Evolutionary conservation across 108 stramenopile genomes (phyloP).

Genomic region (Mediolabrus comicus): DNA sequence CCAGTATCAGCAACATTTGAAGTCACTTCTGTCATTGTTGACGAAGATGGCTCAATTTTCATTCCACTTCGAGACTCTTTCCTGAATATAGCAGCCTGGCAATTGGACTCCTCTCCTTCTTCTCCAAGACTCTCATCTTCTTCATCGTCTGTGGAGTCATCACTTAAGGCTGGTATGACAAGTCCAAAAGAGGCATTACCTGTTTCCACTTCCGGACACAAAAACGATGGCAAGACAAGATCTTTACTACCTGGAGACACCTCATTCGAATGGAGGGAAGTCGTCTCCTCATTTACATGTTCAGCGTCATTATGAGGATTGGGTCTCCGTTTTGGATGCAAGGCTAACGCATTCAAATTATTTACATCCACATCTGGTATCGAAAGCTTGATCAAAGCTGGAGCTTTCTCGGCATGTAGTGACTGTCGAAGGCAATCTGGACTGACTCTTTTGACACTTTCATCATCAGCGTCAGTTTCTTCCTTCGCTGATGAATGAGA

Average conservation of each 20-base stretch:
- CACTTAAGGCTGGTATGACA: not conserved
- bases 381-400: not conserved
- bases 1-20: slow-evolving; percentile 26
- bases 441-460: not conserved
- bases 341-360: not conserved
- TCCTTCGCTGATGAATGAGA: too few species aligned
- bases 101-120: slow-evolving; percentile 1
- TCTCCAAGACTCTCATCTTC: slow-evolving; percentile 10
- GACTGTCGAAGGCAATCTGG: not conserved
- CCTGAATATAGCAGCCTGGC: not conserved
- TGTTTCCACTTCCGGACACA: not conserved
- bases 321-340: not conserved
- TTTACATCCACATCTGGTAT: not conserved
- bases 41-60: slow-evolving; percentile 13
- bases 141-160: slow-evolving; percentile 9
- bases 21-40: slow-evolving; percentile 29
- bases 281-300: not conserved
- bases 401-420: not conserved
- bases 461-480: too few species aligned
- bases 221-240: not conserved
- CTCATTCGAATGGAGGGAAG: not conserved
- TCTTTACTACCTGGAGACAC: not conserved
- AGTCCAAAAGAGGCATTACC: not conserved
- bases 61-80: not conserved
- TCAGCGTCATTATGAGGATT: not conserved